Base-by-base conservation (phyloP, 176 grass and related monocot genomes). In the Alloteropsis semialata region DNA sequence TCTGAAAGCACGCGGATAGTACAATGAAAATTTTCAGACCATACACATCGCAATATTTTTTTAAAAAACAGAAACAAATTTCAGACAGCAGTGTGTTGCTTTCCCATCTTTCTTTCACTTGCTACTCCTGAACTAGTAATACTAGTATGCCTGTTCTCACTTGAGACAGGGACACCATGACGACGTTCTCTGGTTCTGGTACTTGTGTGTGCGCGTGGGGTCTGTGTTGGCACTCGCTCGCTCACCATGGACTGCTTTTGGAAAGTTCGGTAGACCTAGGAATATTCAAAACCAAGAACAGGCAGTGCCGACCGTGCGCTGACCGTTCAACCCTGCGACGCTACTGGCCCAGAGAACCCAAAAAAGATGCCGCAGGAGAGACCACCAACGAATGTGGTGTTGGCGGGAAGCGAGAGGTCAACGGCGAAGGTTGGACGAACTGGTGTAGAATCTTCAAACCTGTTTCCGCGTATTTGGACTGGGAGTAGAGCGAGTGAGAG, bases 361-460 rank as follows among this genome's bases (percentile, higher is more conserved):
- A 44, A 12, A 83, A 46, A 19, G n/a, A 10, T 12, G 0, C 17
- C 5, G 3, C 21, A 12, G 36, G n/a, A n/a, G n/a, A n/a, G 65
- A 28, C 32, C 11, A 75, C 38, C 19, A 7, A n/a, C n/a, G n/a
- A n/a, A n/a, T n/a, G 6, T 10, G 11, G 48, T 81, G 53, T 75
- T 56, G 28, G 46, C 65, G 25, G 3, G n/a, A 21, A n/a, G 67
- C 5, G 66, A 58, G 75, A 80, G 83, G 91, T 93, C 83, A 96
- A 75, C 85, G 81, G 38, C 21, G 42, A 93, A 89, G 81, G 17
- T 36, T 67, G 71, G 58, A 68, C 68, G 62, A 91, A 87, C 73
- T 69, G 94, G 60, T 81, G 69, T 56, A 54, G 88, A 93, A 96
- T 88, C 72, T 91, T 89, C 88, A 87, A 53, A 62, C 86, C 86